Evolutionary conservation across 768 basidiomycete species (phyloP), one percentile per base, ranked within the genome.

Genomic region (Mycena epipterygia): DNA sequence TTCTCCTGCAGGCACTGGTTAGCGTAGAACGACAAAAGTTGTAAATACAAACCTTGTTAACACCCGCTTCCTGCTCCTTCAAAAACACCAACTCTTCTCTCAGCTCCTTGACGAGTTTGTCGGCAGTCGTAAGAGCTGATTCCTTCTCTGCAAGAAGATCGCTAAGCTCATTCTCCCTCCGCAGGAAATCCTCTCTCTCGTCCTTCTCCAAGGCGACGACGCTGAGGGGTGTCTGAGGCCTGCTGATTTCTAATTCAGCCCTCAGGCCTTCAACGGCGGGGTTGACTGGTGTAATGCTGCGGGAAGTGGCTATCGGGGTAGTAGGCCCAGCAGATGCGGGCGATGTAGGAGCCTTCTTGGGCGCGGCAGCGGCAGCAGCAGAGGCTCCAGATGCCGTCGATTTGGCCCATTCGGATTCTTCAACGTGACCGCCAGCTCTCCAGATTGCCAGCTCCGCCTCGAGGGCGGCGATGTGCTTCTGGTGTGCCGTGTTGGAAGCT

Each of bases 171-270:
- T 99, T 99, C 87, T 99, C 98, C 70, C 98, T 83, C 79, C 90
- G 91, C 81, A 99, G 82, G 88, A 99, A 99, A 60, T 99, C 98
- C 73, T 99, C 98, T 67, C 97, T 85, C 83, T 99, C 98, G 76
- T 99, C 98, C 84, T 96, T 96, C 73, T 98, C 97, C 74, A 99
- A 79, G 25, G 92, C 91, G 62, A 93, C 90, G 63, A 93, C 87
- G 46, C 93, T 93, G 9, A 94, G 95, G 17, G 97, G 98, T 19
- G 98, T 99, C 78, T 95, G 93, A 29, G 97, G 96, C 64, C 98
- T 85, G 77, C 93, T 95, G 62, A 73, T 37, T 67, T 93, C 92
- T 42, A 93, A 77, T 42, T 94, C 95, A 2, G 85, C 83, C 58
- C 91, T 85, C 60, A 96, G 81, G 51, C 92, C 87, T 76, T 96